These are phyloP conservation scores for Zymoseptoria pseudotritici DNA, from an alignment of 2,329 filamentous ascomycete genomes.

Conservation along the genomic window DNA sequence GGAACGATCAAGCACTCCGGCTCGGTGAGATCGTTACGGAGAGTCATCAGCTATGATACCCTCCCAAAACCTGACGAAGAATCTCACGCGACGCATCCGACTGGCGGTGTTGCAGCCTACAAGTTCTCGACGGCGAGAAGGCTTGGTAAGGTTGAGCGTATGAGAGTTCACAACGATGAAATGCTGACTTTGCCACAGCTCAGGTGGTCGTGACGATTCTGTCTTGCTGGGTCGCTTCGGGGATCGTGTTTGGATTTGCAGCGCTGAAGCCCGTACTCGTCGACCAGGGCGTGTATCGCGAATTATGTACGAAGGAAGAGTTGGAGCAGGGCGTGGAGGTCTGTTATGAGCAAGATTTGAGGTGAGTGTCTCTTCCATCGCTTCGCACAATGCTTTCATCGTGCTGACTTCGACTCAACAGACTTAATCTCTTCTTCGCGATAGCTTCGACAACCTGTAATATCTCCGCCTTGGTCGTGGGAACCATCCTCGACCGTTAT, in stretches of 20 bases:
- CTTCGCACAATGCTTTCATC: neutral
- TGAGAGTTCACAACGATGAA: neutral
- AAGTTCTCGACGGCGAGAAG: slow-evolving; percentile 37
- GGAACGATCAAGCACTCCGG: slow-evolving; percentile 18
- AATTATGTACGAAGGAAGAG: slow-evolving; percentile 52
- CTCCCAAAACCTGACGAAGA: slow-evolving; percentile 34
- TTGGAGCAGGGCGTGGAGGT: slow-evolving; percentile 41
- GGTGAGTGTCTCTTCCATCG: slow-evolving; percentile 15
- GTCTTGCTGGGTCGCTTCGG: slow-evolving; percentile 70
- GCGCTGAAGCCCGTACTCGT: slow-evolving; percentile 76
- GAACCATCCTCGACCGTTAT: slow-evolving; percentile 73
- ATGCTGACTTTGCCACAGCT: slow-evolving; percentile 37
- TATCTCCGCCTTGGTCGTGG: slow-evolving; percentile 74
- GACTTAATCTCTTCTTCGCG: slow-evolving; percentile 85
- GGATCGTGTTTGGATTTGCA: slow-evolving; percentile 76
- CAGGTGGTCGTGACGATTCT: slow-evolving; percentile 62
- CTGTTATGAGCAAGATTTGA: slow-evolving; percentile 52
- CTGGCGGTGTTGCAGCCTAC: slow-evolving; percentile 41
- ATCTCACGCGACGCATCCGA: slow-evolving; percentile 32
- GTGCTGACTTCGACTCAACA: slow-evolving; percentile 13
- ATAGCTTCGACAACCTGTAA: slow-evolving; percentile 82
- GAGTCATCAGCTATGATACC: slow-evolving; percentile 43
- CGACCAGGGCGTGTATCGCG: slow-evolving; percentile 60
- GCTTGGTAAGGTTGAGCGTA: slow-evolving; percentile 18
- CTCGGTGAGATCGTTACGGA: slow-evolving; percentile 29